Percentiles rank a stretch among this genome's conserved stretches.
These are phyloP conservation scores for Chaetomium strumarium DNA, from an alignment of 2,329 filamentous ascomycete genomes.

Conservation along the genomic window DNA sequence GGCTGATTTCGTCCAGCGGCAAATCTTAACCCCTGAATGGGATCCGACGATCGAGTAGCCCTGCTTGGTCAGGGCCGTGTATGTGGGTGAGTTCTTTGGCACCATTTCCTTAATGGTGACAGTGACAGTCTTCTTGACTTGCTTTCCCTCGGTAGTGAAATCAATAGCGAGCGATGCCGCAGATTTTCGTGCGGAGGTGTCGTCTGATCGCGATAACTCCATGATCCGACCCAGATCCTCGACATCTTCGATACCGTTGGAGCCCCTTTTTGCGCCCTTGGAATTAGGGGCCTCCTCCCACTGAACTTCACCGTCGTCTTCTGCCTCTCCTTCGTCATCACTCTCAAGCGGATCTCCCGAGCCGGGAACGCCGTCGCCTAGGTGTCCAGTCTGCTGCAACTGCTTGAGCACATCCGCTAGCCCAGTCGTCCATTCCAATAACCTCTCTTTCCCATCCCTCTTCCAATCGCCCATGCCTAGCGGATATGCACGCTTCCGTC, in stretches of 20 bases:
- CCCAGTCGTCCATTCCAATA: slow-evolving; percentile 74
- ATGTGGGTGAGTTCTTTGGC: slow-evolving; percentile 81
- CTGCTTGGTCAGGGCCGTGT: slow-evolving; percentile 86
- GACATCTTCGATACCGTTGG: slow-evolving; percentile 62
- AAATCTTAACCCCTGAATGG: slow-evolving; percentile 95
- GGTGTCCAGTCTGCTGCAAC: slow-evolving; percentile 53
- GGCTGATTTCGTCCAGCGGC: slow-evolving; percentile 96
- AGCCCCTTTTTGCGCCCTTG: slow-evolving; percentile 35
- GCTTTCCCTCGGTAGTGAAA: slow-evolving; percentile 68
- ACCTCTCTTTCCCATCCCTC: slow-evolving; percentile 57
- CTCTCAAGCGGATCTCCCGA: slow-evolving; percentile 83
- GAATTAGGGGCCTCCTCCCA: slow-evolving; percentile 43
- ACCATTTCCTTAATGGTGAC: slow-evolving; percentile 82
- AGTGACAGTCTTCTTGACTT: slow-evolving; percentile 40
- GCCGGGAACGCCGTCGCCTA: slow-evolving; percentile 63
- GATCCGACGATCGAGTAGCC: slow-evolving; percentile 93
- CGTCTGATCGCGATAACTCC: slow-evolving; percentile 38
- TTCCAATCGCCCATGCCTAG: slow-evolving; percentile 85
- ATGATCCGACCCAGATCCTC: slow-evolving; percentile 74
- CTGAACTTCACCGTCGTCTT: slow-evolving; percentile 49
- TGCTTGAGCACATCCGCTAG: slow-evolving; percentile 63
- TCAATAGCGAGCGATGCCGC: slow-evolving; percentile 66
- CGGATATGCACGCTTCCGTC: slow-evolving; percentile 78
- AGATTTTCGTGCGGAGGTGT: slow-evolving; percentile 26
- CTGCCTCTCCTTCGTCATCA: slow-evolving; percentile 65